Conservation (phyloP, 345 rosid genomes). For the Odontarrhena argentea region DNA sequence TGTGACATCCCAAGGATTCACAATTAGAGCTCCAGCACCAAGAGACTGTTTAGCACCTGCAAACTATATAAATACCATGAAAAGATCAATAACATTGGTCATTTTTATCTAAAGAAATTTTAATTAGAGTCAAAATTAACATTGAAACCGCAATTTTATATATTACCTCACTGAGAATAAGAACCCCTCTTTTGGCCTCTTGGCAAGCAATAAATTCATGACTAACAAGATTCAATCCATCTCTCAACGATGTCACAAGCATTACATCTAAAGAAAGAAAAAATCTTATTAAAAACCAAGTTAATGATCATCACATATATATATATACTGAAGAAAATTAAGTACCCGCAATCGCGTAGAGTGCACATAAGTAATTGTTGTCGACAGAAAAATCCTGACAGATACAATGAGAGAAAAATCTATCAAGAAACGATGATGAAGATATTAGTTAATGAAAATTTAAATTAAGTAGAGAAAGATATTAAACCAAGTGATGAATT, state of each 20-base stretch:
- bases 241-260: constrained; percentile 92
- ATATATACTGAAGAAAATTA: constrained; percentile 26
- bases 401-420: neutral
- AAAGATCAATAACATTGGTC: neutral
- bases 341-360: constrained; percentile 94
- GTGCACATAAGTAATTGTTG: constrained; percentile 68
- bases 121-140: too few relatives aligned
- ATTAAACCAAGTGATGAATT: constrained; percentile 95
- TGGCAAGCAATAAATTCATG: constrained; percentile 96
- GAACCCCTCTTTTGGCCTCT: constrained; percentile 89
- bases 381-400: constrained; percentile 89
- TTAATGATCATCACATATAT: neutral
- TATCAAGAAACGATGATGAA: constrained; percentile 28
- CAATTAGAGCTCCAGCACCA: constrained; percentile 92
- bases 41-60: constrained; percentile 96
- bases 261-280: constrained; percentile 65
- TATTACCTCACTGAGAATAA: constrained; percentile 95
- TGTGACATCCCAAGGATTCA: constrained; percentile 92
- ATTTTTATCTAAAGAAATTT: too few relatives aligned
- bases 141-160: too few relatives aligned
- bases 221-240: constrained; percentile 99
- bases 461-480: too few relatives aligned
- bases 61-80: constrained; percentile 49
- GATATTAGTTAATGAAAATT: too few relatives aligned
- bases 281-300: too few relatives aligned